Evolutionary conservation across 176 grass and related monocot genomes (phyloP).

Genomic region (Musa schizocarpa): DNA sequence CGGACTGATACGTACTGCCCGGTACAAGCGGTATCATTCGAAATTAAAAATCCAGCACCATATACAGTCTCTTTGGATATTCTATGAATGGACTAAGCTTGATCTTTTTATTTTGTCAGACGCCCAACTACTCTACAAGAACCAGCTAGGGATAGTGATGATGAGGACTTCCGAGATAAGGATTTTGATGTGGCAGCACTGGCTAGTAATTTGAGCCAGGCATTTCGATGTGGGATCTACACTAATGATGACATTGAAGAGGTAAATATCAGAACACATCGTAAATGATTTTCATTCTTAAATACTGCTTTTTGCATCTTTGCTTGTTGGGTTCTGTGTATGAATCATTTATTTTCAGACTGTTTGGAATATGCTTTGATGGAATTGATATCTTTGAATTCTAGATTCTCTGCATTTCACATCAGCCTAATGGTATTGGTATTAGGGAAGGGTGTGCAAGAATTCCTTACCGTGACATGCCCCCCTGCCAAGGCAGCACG

Average conservation of each 20-base stretch:
- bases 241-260: slow-evolving; percentile 77
- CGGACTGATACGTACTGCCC: too few relatives aligned
- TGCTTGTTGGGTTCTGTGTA: neutral
- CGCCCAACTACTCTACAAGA: slow-evolving; percentile 79
- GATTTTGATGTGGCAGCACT: slow-evolving; percentile 95
- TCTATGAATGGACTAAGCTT: too few relatives aligned
- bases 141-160: slow-evolving; percentile 89
- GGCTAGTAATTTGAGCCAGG: slow-evolving; percentile 89
- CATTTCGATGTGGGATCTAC: slow-evolving; percentile 82
- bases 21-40: too few relatives aligned
- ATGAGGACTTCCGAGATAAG: slow-evolving; percentile 90
- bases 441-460: too few relatives aligned
- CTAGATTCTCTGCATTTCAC: too few relatives aligned
- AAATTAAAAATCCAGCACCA: too few relatives aligned
- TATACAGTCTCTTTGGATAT: neutral
- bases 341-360: neutral
- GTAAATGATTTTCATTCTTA: neutral
- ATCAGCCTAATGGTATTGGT: too few relatives aligned
- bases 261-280: slow-evolving; percentile 32
- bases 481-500: too few relatives aligned
- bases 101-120: slow-evolving; percentile 33
- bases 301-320: neutral
- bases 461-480: too few relatives aligned
- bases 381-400: too few relatives aligned
- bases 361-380: too few relatives aligned